Evolutionary conservation across 2,329 filamentous ascomycete genomes (phyloP).

Genomic region (Colletotrichum kahawae): DNA sequence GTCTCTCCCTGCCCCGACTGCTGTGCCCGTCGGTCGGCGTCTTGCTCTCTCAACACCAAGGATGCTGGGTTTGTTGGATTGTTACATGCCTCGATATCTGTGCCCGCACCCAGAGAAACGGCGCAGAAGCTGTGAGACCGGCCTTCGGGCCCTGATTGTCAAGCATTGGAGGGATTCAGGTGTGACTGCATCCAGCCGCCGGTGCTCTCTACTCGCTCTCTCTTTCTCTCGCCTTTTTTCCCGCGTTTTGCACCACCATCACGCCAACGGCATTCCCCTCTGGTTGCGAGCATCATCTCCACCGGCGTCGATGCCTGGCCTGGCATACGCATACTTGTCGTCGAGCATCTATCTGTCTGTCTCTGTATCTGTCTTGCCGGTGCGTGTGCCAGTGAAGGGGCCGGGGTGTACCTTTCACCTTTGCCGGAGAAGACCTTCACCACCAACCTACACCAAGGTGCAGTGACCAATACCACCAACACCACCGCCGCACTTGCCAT

Average conservation of each 20-base stretch:
- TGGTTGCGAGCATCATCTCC: neutral
- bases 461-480: neutral
- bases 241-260: neutral
- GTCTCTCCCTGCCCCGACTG: neutral
- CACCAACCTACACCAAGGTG: neutral
- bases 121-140: neutral
- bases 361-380: neutral
- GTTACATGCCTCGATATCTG: neutral
- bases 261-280: neutral
- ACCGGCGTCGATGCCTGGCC: neutral
- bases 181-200: conserved; percentile 5
- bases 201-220: neutral
- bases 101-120: neutral
- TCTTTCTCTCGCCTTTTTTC: neutral
- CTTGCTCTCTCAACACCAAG: neutral
- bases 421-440: neutral
- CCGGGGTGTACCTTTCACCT: neutral
- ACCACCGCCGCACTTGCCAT: neutral
- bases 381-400: neutral
- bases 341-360: neutral
- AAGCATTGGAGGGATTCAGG: neutral
- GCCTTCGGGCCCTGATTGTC: neutral
- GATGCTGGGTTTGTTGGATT: neutral
- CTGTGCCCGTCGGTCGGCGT: neutral
- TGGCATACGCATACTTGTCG: neutral